Conservation (phyloP, 2,329 filamentous ascomycete species). For the Colletotrichum agaves region DNA sequence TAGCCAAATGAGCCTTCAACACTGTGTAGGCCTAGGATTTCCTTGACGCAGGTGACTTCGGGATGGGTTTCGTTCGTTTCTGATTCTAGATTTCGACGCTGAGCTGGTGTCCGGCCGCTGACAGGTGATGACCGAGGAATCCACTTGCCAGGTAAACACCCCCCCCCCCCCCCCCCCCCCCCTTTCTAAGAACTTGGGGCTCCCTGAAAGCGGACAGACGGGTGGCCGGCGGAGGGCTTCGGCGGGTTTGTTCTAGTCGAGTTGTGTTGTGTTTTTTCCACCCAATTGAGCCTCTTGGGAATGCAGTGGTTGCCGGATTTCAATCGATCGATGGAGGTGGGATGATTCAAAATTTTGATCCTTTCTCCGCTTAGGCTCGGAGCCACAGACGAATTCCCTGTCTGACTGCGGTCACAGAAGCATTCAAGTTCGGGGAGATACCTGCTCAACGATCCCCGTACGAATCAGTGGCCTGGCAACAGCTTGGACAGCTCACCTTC, state of each 20-base stretch:
- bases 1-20: constrained; percentile 4
- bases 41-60: constrained; percentile 35
- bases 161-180: too few species aligned
- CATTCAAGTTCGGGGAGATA: background rate
- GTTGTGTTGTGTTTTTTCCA: background rate
- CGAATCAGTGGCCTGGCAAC: constrained; percentile 1
- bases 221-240: background rate
- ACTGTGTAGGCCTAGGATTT: constrained; percentile 17
- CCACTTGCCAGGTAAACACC: too few species aligned
- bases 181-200: too few species aligned
- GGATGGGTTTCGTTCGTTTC: constrained; percentile 38
- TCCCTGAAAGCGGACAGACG: constrained; percentile 27
- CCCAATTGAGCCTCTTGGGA: constrained; percentile 20
- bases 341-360: constrained; percentile 10
- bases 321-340: constrained; percentile 33
- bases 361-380: background rate
- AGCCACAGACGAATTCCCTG: background rate
- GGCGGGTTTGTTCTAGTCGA: background rate
- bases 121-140: constrained; percentile 33
- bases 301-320: background rate
- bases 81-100: constrained; percentile 38
- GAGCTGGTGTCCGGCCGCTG: constrained; percentile 18
- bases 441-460: background rate
- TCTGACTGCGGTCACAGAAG: background rate
- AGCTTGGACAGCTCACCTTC: constrained; percentile 22